Evolutionary conservation across 2,329 filamentous ascomycete species (phyloP).

Genomic region (Phaeosphaeria sp.): DNA sequence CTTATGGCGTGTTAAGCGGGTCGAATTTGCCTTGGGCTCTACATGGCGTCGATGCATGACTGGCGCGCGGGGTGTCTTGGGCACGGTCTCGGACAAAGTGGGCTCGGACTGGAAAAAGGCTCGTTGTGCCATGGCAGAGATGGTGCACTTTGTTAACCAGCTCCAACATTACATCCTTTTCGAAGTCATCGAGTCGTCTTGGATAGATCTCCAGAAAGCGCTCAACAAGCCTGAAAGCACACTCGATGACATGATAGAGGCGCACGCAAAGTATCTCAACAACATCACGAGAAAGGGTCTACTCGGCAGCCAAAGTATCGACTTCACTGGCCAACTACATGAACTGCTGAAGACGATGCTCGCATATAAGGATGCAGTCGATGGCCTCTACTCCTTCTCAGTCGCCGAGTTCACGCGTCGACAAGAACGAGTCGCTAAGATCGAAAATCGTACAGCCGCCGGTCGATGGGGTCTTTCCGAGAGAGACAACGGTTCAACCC

Average conservation of each 20-base stretch:
- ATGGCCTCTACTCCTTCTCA: conserved; percentile 92
- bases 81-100: conserved; percentile 74
- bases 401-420: conserved; percentile 91
- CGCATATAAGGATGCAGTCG: conserved; percentile 88
- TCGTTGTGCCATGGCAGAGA: conserved; percentile 87
- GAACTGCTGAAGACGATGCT: conserved; percentile 95
- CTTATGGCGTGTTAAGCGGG: conserved; percentile 95
- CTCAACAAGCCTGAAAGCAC: conserved; percentile 87
- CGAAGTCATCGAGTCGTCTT: conserved; percentile 95
- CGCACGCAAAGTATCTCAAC: conserved; percentile 88
- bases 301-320: conserved; percentile 72
- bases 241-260: conserved; percentile 91
- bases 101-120: conserved; percentile 87
- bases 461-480: conserved; percentile 70
- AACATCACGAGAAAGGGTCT: conserved; percentile 96
- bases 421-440: conserved; percentile 82
- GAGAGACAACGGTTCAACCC: conserved; percentile 44
- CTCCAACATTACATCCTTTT: conserved; percentile 99
- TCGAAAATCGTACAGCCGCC: conserved; percentile 69
- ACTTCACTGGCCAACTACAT: conserved; percentile 89
- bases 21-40: conserved; percentile 89
- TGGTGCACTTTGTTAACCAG: conserved; percentile 98
- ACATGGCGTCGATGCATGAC: conserved; percentile 98
- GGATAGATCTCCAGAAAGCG: conserved; percentile 85
- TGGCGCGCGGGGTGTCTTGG: conserved; percentile 87